phyloP scores from a whole-genome alignment of 495 filamentous ascomycete genomes.

The Aspergillus mulundensis region DNA sequence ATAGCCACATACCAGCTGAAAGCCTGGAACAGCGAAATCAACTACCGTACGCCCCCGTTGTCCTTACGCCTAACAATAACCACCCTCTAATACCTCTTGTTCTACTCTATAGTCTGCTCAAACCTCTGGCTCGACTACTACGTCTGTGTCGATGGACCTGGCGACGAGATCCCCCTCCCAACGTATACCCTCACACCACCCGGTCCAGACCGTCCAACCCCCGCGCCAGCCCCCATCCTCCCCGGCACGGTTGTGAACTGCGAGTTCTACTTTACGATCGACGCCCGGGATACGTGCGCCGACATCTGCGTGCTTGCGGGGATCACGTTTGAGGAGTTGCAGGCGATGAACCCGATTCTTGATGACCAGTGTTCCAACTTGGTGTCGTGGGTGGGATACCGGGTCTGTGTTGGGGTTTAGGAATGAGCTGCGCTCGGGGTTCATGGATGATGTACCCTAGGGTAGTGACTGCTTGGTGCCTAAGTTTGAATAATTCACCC shows the following conservation, averaged over 20 bases:
- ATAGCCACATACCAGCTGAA: too few species aligned
- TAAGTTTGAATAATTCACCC: too few species aligned
- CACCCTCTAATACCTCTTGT: background rate
- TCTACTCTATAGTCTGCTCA: background rate
- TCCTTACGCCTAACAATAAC: too few species aligned
- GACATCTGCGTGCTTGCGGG: background rate
- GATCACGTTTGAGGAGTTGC: background rate
- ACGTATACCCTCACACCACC: too few species aligned
- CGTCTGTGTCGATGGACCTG: constrained; percentile 12
- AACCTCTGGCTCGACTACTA: background rate
- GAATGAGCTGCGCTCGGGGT: too few species aligned
- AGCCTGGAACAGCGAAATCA: too few species aligned
- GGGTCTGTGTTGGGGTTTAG: background rate
- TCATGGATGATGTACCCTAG: too few species aligned
- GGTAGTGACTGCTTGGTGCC: too few species aligned
- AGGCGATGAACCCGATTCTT: constrained; percentile 12
- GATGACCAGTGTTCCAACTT: background rate
- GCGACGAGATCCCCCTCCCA: constrained; percentile 1
- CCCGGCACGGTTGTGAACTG: background rate
- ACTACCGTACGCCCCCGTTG: too few species aligned
- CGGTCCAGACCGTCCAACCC: too few species aligned
- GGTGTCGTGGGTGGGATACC: background rate
- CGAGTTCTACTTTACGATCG: constrained; percentile 3
- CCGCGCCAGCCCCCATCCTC: too few species aligned
- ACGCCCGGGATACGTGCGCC: constrained; percentile 3